phyloP scores from a whole-genome alignment of 1,284 basidiomycete genomes.

The Vanrija pseudolonga region DNA sequence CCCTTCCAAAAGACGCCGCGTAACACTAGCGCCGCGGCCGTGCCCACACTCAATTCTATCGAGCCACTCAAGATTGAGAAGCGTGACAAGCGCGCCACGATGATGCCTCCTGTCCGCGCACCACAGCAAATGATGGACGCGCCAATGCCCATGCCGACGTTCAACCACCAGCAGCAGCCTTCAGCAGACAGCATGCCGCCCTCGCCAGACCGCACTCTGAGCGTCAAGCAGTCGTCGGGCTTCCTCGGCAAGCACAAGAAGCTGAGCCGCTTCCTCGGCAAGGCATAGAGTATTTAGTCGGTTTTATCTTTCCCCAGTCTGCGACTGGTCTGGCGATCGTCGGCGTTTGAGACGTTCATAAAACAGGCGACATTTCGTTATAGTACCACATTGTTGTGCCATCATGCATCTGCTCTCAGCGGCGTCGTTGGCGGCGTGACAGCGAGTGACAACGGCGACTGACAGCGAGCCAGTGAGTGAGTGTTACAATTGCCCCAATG shows the following conservation, averaged over 20 bases:
- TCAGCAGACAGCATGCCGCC: neutral
- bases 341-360: neutral
- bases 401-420: neutral
- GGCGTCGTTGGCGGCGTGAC: too few relatives aligned
- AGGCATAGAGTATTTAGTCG: neutral
- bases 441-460: too few relatives aligned
- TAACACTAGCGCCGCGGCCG: neutral
- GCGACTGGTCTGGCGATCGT: too few relatives aligned
- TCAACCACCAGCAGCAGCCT: too few relatives aligned
- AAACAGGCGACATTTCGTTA: too few relatives aligned
- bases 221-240: neutral
- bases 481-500: too few relatives aligned
- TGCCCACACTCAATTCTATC: neutral
- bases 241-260: slow-evolving; percentile 15
- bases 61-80: neutral
- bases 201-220: neutral
- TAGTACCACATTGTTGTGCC: neutral
- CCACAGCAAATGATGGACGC: neutral
- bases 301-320: too few relatives aligned
- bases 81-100: neutral
- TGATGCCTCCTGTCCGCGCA: neutral
- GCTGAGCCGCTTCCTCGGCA: slow-evolving; percentile 10
- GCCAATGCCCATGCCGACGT: neutral
- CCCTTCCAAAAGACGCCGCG: neutral
- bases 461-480: too few relatives aligned